Evolutionary conservation across 345 rosid genomes (phyloP).

Genomic region (Ceriops decandra): DNA sequence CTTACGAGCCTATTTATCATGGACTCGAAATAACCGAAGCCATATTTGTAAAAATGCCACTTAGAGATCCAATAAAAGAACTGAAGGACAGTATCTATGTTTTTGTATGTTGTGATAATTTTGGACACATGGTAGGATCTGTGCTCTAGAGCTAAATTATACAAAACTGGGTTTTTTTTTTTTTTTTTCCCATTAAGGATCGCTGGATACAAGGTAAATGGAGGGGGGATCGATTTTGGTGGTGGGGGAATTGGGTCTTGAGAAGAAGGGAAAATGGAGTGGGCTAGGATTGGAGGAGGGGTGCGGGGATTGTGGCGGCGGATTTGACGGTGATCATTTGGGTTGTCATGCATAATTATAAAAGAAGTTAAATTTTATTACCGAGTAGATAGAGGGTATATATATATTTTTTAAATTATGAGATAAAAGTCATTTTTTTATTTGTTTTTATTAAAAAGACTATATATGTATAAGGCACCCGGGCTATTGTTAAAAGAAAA

Average conservation of each 20-base stretch:
- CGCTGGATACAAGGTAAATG: slow-evolving; percentile 27
- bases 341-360: not conserved
- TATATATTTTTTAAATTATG: too few species aligned
- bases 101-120: slow-evolving; percentile 37
- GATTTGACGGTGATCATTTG: not conserved
- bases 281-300: not conserved
- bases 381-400: too few species aligned
- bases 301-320: not conserved
- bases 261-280: slow-evolving; percentile 11
- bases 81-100: slow-evolving; percentile 28
- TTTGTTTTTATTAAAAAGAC: too few species aligned
- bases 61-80: slow-evolving; percentile 52
- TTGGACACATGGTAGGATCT: slow-evolving; percentile 41
- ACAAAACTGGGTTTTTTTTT: slow-evolving; percentile 33
- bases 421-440: too few species aligned
- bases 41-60: slow-evolving; percentile 48
- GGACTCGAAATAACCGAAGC: slow-evolving; percentile 34
- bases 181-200: slow-evolving; percentile 39
- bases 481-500: too few species aligned
- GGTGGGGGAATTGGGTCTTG: slow-evolving; percentile 8
- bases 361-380: too few species aligned
- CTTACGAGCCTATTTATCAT: slow-evolving; percentile 52
- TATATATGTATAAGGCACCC: too few species aligned
- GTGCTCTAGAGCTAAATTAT: slow-evolving; percentile 27
- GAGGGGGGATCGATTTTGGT: slow-evolving; percentile 11